A percentile compares a stretch with the other conserved stretches of the same genome.
Evolutionary conservation across 1,139 yeast genomes (phyloP).

Genomic region (Kazachstania sp.): DNA sequence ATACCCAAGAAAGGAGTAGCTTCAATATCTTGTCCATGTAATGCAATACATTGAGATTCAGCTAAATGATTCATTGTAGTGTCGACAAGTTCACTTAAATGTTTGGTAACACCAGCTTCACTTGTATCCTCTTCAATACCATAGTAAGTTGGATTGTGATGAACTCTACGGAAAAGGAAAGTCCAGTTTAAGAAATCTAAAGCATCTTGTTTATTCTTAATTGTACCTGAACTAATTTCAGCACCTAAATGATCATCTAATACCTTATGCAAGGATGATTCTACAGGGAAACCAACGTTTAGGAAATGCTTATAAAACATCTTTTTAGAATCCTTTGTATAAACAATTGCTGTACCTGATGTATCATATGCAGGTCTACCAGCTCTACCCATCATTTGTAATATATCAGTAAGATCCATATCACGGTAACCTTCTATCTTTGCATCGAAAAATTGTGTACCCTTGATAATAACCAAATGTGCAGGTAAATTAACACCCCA

Average conservation of each 20-base stretch:
- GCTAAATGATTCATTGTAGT: slow-evolving; percentile 55
- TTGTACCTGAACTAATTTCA: slow-evolving; percentile 84
- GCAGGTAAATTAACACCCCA: slow-evolving; percentile 59
- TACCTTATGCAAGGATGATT: slow-evolving; percentile 86
- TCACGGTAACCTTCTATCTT: slow-evolving; percentile 46
- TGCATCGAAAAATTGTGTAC: slow-evolving; percentile 43
- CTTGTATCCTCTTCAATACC: slow-evolving; percentile 63
- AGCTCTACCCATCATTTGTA: slow-evolving; percentile 63
- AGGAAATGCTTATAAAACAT: slow-evolving; percentile 88
- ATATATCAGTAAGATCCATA: slow-evolving; percentile 65
- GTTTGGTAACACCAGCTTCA: slow-evolving; percentile 58
- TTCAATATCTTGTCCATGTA: slow-evolving; percentile 39
- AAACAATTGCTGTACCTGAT: slow-evolving; percentile 89
- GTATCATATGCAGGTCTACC: slow-evolving; percentile 97
- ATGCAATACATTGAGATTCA: slow-evolving; percentile 62
- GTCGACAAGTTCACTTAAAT: slow-evolving; percentile 68
- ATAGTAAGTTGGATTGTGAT: slow-evolving; percentile 91
- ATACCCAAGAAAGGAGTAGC: slow-evolving; percentile 82
- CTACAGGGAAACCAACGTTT: slow-evolving; percentile 96
- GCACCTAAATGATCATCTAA: slow-evolving; percentile 95
- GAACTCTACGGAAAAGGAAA: slow-evolving; percentile 84
- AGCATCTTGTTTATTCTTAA: slow-evolving; percentile 75
- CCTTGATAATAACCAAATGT: slow-evolving; percentile 49
- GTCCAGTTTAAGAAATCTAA: slow-evolving; percentile 94
- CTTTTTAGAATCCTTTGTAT: slow-evolving; percentile 86